phyloP scores from a whole-genome alignment of 164 flowering plant genomes.

The Cinnamomum chago region DNA sequence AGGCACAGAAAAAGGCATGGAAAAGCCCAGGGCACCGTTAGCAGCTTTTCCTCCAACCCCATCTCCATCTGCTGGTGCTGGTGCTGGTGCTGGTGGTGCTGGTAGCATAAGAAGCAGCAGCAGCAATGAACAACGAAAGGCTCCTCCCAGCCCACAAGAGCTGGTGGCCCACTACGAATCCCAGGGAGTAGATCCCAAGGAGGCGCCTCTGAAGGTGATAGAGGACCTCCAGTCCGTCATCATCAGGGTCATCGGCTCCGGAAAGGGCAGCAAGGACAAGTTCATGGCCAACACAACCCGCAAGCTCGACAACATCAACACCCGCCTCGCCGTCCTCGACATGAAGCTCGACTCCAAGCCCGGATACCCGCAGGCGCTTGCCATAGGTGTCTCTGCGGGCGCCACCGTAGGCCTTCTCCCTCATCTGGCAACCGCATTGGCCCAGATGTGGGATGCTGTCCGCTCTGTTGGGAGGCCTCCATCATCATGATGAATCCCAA shows the following conservation, averaged over 20 bases:
- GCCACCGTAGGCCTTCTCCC: constrained; percentile 41
- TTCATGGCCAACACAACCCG: constrained; percentile 33
- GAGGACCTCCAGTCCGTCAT: constrained; percentile 65
- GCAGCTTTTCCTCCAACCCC: background rate
- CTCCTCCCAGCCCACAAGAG: constrained; percentile 63
- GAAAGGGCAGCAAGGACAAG: constrained; percentile 34
- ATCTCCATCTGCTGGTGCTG: background rate
- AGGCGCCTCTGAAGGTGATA: constrained; percentile 69
- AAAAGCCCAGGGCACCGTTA: background rate
- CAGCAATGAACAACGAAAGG: constrained; percentile 13
- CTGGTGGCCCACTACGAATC: constrained; percentile 64
- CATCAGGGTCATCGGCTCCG: constrained; percentile 30
- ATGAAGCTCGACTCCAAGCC: constrained; percentile 75
- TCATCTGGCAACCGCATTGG: constrained; percentile 34
- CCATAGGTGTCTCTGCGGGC: constrained; percentile 60
- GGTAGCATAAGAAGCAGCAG: background rate
- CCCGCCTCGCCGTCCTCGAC: constrained; percentile 56
- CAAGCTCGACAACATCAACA: constrained; percentile 45
- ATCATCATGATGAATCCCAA: background rate
- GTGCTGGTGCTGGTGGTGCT: background rate
- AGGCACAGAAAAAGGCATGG: too few species aligned
- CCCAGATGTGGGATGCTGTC: constrained; percentile 45
- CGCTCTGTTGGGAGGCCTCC: constrained; percentile 11
- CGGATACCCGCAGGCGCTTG: constrained; percentile 45
- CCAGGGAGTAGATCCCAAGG: constrained; percentile 51